A percentile compares a stretch with the other conserved stretches of the same genome.
phyloP scores from a whole-genome alignment of 176 grass and related monocot species.

The Oryza coarctata region DNA sequence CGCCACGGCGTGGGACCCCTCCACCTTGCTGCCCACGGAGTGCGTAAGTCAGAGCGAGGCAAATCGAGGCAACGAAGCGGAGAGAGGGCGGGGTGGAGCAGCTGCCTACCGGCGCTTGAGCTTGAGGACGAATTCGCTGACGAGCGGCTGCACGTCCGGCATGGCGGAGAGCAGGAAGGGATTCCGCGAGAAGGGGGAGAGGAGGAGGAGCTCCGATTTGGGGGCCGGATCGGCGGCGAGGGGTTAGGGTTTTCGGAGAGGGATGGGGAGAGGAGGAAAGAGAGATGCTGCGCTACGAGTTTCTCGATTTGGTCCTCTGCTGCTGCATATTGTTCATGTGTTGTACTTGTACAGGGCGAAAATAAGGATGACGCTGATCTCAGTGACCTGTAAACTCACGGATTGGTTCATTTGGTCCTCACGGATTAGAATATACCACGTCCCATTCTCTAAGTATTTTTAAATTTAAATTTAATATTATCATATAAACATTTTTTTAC shows the following conservation, averaged over 20 bases:
- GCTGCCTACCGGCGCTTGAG: conserved; percentile 66
- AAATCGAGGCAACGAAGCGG: background rate
- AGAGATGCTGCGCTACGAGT: background rate
- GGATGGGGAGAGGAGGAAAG: background rate
- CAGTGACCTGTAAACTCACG: no score
- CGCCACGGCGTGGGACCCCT: conserved; percentile 82
- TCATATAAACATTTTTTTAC: no score
- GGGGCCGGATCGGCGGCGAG: conserved; percentile 33
- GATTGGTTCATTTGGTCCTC: no score
- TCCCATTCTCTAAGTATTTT: no score
- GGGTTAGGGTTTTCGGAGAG: conserved; percentile 49
- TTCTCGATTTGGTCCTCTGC: background rate
- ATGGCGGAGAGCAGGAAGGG: conserved; percentile 33
- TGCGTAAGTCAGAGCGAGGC: background rate
- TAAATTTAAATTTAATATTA: no score
- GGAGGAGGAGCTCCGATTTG: background rate
- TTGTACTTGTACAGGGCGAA: no score
- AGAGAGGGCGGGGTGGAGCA: background rate
- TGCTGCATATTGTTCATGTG: no score
- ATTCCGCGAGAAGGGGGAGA: no score
- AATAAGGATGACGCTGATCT: no score
- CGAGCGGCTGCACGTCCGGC: conserved; percentile 77
- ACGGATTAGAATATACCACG: no score
- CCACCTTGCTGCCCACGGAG: conserved; percentile 62
- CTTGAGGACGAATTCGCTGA: conserved; percentile 85